Evolutionary conservation across 2,329 filamentous ascomycete genomes (phyloP), one percentile per base, ranked within the genome.

Genomic region (Scleromitrula shiraiana): DNA sequence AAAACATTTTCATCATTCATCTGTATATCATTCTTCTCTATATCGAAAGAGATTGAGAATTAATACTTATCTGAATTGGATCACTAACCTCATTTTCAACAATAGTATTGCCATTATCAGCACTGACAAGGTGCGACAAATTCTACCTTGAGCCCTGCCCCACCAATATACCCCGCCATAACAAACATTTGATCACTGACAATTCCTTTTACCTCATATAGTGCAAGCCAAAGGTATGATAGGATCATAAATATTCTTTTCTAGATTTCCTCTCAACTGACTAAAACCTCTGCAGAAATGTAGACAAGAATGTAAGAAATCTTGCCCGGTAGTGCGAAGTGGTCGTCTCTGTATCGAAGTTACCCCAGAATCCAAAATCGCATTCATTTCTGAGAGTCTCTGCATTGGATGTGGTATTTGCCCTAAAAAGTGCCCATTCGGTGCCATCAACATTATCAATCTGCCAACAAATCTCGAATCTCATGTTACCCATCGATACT

Each of bases 381-480:
- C 93, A 67, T 98, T 96, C 77, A 95, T 98, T 64, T 97, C 91
- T 57, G 93, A 98, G 70, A 82, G 81, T 56, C 81, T 96, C 54
- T 96, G 91, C 68, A 96, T 97, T 63, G 93, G 93, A 70, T 98
- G 94, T 66, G 94, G 93, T 83, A 98, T 98, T 73, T 98, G 94
- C 70, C 89, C 91, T 37, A 98, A 98, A 76, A 97, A 97, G 70
- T 98, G 93, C 69, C 93, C 93, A 14, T 98, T 98, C 70, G 85
- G 90, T 65, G 93, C 93, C 62, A 98, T 98, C 72, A 94, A 91
- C 68, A 98, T 98, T 70, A 98, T 98, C 88, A 98, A 98, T 75
- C 75, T 98, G 76, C 93, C 94, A 60, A 98, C 93, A 68, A 98
- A 98, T 72, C 85, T 98, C 69, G 93, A 98, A 70, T 94, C 85